A percentile compares a stretch with the other conserved stretches of the same genome.
These are phyloP conservation scores for Shiraia bambusicola DNA, from an alignment of 2,329 filamentous ascomycete species.

Conservation along the genomic window DNA sequence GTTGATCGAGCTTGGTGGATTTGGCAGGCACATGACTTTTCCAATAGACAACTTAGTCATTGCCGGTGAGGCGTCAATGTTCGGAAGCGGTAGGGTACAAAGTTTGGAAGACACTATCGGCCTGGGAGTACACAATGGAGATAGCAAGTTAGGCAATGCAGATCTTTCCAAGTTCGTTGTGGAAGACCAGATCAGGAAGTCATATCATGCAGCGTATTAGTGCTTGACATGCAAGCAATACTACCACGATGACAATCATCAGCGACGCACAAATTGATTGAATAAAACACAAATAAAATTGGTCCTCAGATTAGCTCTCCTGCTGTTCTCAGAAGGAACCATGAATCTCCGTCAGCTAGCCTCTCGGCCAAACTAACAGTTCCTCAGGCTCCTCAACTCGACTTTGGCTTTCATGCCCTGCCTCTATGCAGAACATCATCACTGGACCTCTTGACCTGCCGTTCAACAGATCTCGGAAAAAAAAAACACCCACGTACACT, in stretches of 20 bases:
- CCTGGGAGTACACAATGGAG: slow-evolving; percentile 41
- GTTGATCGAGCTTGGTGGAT: slow-evolving; percentile 54
- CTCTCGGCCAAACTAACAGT: slow-evolving; percentile 13
- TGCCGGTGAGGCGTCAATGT: slow-evolving; percentile 48
- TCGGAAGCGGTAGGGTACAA: slow-evolving; percentile 27
- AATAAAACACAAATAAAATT: not conserved
- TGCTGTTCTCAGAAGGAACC: slow-evolving; percentile 37
- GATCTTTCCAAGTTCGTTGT: not conserved
- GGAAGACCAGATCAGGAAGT: no score
- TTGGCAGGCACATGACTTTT: slow-evolving; percentile 52
- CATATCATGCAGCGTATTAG: no score
- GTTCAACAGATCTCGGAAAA: slow-evolving; percentile 8
- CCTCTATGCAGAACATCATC: slow-evolving; percentile 34
- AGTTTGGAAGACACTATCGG: slow-evolving; percentile 41
- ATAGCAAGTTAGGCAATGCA: slow-evolving; percentile 33
- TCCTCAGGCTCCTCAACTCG: slow-evolving; percentile 30
- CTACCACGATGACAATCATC: no score
- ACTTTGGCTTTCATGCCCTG: slow-evolving; percentile 40
- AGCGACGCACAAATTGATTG: no score
- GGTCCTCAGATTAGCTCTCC: slow-evolving; percentile 43
- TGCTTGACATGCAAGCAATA: no score
- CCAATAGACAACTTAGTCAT: slow-evolving; percentile 46
- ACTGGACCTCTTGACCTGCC: slow-evolving; percentile 30
- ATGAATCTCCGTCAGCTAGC: slow-evolving; percentile 15
- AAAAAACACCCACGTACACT: slow-evolving; percentile 12